Base-by-base conservation (phyloP, 306 rosid species). In the Gastrolobium villosum region DNA sequence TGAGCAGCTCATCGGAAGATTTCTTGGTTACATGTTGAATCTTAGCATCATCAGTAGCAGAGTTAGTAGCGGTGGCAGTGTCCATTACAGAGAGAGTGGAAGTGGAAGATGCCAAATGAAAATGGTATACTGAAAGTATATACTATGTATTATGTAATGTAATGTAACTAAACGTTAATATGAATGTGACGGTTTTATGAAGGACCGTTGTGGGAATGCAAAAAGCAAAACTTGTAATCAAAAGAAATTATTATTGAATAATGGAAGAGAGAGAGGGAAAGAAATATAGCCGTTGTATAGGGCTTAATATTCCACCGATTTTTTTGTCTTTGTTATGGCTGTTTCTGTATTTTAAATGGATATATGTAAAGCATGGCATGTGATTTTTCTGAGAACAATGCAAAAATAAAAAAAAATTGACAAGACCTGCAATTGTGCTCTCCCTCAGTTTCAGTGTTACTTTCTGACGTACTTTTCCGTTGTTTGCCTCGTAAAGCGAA, bases 1-100 rank as follows among this genome's bases (percentile, higher is more conserved):
- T 74, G 6, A 95, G 95, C 45, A 95, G 82, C 82, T 95, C 89
- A n/a, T 92, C 95, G 2, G 99, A 95, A 44, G 98, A 91, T 45
- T 86, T 91, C 82, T 91, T 92, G 56, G 82, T 84, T 0, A 95
- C 86, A 37, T 76, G 93, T 55, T 95, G 99, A 72, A 95, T 91
- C 34, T 73, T 81, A n/a, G 79, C 76, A 30, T 72, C 52, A 39
- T 8, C 49, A 3, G 53, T 2, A 14, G 34, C 0, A 50, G 35
- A 1, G 2, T 67, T 0, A 8, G 70, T 37, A 14, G 52, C 11
- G 3, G 10, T 28, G 1, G 78, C 61, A 76, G 92, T 45, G 15
- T 89, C 90, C 97, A 94, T 89, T 75, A 75, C 4, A 37, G 65
- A 32, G 0, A 6, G 61, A 43, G 66, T 65, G 14, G 13, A 37